Conservation (phyloP, 139 green algal species). For the Coelastrella sp. region DNA sequence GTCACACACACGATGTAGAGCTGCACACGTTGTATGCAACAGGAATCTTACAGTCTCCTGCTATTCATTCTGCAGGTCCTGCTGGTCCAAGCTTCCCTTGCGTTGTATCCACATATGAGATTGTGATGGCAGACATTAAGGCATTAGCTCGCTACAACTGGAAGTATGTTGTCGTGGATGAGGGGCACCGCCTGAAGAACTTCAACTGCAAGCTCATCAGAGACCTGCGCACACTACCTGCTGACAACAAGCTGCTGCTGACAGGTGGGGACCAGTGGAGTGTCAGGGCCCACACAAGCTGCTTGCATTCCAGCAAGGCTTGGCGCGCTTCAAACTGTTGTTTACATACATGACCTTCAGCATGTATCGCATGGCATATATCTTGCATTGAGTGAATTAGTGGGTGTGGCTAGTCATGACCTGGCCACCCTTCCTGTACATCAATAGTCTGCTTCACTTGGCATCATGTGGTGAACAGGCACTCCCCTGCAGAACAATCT, state of each 20-base stretch:
- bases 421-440: too few species aligned
- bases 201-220: slow-evolving; percentile 94
- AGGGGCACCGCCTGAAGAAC: slow-evolving; percentile 99
- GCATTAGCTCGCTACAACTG: slow-evolving; percentile 83
- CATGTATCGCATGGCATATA: too few species aligned
- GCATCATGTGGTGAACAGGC: slow-evolving; percentile 72
- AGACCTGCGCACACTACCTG: slow-evolving; percentile 83
- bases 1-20: too few species aligned
- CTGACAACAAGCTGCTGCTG: slow-evolving; percentile 93
- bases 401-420: too few species aligned
- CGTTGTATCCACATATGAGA: slow-evolving; percentile 96
- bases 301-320: too few species aligned
- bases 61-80: slow-evolving; percentile 17
- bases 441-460: too few species aligned
- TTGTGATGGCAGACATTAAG: slow-evolving; percentile 89
- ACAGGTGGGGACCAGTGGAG: slow-evolving; percentile 71
- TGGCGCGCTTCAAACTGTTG: too few species aligned
- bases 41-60: too few species aligned
- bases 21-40: too few species aligned
- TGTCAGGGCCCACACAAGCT: neutral
- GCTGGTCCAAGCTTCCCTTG: slow-evolving; percentile 81
- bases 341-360: too few species aligned
- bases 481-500: slow-evolving; percentile 99
- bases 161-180: slow-evolving; percentile 95
- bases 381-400: too few species aligned